Conservation (phyloP, 2,329 filamentous ascomycete species). For the Akanthomyces dipterigenus region DNA sequence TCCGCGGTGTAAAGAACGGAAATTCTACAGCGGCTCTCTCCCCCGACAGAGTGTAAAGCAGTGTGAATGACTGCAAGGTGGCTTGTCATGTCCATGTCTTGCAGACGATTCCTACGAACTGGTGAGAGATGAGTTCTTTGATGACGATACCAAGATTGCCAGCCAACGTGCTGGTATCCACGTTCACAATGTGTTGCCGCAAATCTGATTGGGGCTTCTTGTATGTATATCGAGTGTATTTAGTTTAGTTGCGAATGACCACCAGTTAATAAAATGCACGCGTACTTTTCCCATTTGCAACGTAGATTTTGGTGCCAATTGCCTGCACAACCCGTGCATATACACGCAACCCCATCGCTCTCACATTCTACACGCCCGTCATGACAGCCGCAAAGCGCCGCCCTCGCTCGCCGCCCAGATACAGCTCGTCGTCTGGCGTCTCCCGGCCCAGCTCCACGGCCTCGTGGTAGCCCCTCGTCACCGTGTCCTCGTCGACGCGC, state of each 20-base stretch:
- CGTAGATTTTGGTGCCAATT: background rate
- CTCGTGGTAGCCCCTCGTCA: conserved; percentile 74
- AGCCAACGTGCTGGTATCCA: background rate
- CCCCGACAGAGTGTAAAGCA: background rate
- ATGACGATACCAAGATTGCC: background rate
- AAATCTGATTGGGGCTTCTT: background rate
- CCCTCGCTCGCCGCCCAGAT: conserved; percentile 53
- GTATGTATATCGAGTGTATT: background rate
- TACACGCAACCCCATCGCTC: background rate
- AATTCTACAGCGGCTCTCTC: background rate
- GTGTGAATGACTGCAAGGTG: background rate
- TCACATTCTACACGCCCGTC: conserved; percentile 15
- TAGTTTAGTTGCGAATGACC: background rate
- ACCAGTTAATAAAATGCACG: background rate
- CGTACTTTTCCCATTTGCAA: background rate
- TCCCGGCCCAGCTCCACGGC: conserved; percentile 67
- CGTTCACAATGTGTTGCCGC: background rate
- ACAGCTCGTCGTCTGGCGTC: conserved; percentile 52
- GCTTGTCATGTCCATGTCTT: too few relatives aligned
- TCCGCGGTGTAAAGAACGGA: too few relatives aligned
- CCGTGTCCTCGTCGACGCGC: conserved; percentile 83
- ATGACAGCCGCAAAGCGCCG: conserved; percentile 40
- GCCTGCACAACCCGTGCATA: background rate
- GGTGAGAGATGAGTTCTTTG: background rate
- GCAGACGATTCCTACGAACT: too few relatives aligned